Conservation (phyloP, 2,329 filamentous ascomycete genomes). For the Microsporum canis region DNA sequence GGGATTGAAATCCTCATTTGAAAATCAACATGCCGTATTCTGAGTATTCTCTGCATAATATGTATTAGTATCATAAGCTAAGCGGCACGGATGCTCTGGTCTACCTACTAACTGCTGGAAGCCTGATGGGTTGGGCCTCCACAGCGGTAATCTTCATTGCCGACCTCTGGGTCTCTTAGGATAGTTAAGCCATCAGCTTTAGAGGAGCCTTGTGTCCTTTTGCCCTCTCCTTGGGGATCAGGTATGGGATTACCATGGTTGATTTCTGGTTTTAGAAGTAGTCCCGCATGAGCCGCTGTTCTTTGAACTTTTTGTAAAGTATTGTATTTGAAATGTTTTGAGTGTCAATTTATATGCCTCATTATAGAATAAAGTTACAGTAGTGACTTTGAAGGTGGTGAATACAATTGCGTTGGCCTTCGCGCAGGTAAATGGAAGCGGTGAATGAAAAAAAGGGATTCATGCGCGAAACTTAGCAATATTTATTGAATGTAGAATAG, state of each 20-base stretch:
- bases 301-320: background rate
- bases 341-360: too few relatives aligned
- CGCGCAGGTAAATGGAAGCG: too few relatives aligned
- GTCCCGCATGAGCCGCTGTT: background rate
- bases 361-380: too few relatives aligned
- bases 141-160: background rate
- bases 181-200: background rate
- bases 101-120: background rate
- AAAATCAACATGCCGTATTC: background rate
- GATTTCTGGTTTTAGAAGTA: background rate
- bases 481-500: too few relatives aligned
- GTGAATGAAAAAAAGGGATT: too few relatives aligned
- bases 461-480: too few relatives aligned
- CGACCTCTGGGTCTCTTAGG: background rate
- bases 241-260: background rate
- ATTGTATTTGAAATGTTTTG: background rate
- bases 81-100: background rate
- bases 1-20: too few relatives aligned
- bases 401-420: too few relatives aligned
- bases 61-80: background rate
- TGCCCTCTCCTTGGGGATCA: background rate
- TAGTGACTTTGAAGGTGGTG: too few relatives aligned
- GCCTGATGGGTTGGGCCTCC: background rate
- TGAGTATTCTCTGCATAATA: background rate
- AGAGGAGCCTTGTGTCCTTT: background rate